Conservation (phyloP, 2,329 filamentous ascomycete species). For the Chaetomium strumarium region DNA sequence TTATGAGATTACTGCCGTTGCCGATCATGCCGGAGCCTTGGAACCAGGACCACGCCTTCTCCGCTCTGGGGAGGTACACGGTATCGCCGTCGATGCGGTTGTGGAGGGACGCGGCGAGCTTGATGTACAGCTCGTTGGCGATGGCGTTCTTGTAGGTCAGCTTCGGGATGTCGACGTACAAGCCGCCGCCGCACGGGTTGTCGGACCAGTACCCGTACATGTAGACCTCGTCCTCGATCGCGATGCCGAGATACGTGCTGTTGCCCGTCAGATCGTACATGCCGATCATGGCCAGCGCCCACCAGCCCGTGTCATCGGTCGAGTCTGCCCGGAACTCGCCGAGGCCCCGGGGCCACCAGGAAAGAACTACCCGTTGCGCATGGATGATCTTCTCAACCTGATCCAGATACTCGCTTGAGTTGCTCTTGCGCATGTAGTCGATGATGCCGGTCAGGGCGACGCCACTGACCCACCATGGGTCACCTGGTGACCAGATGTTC, state of each 20-base stretch:
- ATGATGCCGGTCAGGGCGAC: slow-evolving; percentile 32
- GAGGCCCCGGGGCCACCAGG: slow-evolving; percentile 33
- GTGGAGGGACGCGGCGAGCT: slow-evolving; percentile 47
- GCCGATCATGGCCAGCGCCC: slow-evolving; percentile 54
- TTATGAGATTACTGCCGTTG: slow-evolving; percentile 44
- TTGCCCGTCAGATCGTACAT: slow-evolving; percentile 50
- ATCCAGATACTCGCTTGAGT: slow-evolving; percentile 27
- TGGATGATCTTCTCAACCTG: slow-evolving; percentile 30
- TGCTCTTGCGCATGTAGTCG: slow-evolving; percentile 33
- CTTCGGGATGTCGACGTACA: slow-evolving; percentile 51
- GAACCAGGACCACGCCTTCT: slow-evolving; percentile 50
- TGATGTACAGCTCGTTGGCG: slow-evolving; percentile 53
- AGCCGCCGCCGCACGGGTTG: slow-evolving; percentile 46
- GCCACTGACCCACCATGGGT: slow-evolving; percentile 36
- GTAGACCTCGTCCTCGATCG: slow-evolving; percentile 50
- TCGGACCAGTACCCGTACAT: slow-evolving; percentile 45
- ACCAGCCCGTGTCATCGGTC: slow-evolving; percentile 58
- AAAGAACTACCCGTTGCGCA: slow-evolving; percentile 30
- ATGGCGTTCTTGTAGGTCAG: slow-evolving; percentile 48
- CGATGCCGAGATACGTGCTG: slow-evolving; percentile 46
- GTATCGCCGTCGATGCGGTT: slow-evolving; percentile 36
- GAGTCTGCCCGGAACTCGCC: slow-evolving; percentile 36
- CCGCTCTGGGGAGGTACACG: slow-evolving; percentile 44
- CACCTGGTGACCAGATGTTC: slow-evolving; percentile 31
- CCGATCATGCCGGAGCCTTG: slow-evolving; percentile 42